Evolutionary conservation across 345 rosid species (phyloP).

Genomic region (Leavenworthia alabamica): DNA sequence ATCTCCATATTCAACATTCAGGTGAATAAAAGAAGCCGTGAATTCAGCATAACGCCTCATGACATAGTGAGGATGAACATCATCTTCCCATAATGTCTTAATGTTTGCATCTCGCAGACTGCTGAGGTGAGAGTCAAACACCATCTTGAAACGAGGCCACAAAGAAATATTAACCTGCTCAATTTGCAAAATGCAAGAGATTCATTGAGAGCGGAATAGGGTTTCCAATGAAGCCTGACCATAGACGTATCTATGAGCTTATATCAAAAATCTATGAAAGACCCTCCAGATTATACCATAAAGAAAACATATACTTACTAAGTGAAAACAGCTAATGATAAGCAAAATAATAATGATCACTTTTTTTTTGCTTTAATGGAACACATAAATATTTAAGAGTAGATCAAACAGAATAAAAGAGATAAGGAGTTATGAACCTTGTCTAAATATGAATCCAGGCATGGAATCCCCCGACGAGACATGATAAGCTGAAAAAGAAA

Average conservation of each 20-base stretch:
- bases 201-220: slow-evolving; percentile 4
- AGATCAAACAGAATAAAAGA: slow-evolving; percentile 9
- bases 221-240: background rate
- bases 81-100: slow-evolving; percentile 94
- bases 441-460: slow-evolving; percentile 96
- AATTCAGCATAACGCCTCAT: slow-evolving; percentile 99
- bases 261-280: background rate
- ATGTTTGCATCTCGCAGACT: slow-evolving; percentile 87
- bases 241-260: background rate
- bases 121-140: slow-evolving; percentile 82
- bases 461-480: slow-evolving; percentile 91
- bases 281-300: background rate
- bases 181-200: slow-evolving; percentile 16
- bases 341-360: background rate
- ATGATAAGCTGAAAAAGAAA: slow-evolving; percentile 54
- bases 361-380: background rate
- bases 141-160: slow-evolving; percentile 99
- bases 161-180: slow-evolving; percentile 86
- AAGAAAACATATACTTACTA: background rate
- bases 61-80: slow-evolving; percentile 96
- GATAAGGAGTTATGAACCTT: slow-evolving; percentile 46
- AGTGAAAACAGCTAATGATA: slow-evolving; percentile 11
- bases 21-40: slow-evolving; percentile 92
- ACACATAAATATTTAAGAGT: background rate
- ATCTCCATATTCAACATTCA: slow-evolving; percentile 90